Percentiles rank a stretch among this genome's conserved stretches.
These are phyloP conservation scores for Aspergillus indologenus DNA, from an alignment of 495 filamentous ascomycete species.

Conservation along the genomic window DNA sequence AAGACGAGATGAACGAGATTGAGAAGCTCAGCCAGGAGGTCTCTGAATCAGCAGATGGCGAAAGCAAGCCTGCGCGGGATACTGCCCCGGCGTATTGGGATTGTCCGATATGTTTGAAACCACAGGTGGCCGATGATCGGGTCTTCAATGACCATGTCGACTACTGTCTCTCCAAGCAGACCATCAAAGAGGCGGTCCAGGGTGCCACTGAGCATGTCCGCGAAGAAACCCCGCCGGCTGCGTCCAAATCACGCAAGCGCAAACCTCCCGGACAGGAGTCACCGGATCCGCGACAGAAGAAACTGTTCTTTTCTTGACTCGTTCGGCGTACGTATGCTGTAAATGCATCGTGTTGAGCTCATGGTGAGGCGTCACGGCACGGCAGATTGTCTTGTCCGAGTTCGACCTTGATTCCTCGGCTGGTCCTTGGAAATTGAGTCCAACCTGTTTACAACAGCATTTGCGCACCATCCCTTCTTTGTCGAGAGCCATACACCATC, in stretches of 20 bases:
- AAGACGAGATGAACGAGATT: conserved; percentile 63
- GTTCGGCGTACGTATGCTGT: no score
- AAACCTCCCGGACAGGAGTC: conserved; percentile 25
- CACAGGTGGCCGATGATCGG: conserved; percentile 71
- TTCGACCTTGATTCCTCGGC: background rate
- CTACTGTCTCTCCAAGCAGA: conserved; percentile 79
- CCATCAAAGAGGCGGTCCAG: conserved; percentile 78
- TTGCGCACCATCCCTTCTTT: no score
- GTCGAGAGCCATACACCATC: no score
- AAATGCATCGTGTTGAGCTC: no score
- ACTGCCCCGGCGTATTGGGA: conserved; percentile 60
- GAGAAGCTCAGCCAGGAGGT: conserved; percentile 63
- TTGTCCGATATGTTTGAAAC: conserved; percentile 79
- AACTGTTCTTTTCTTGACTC: conserved; percentile 37
- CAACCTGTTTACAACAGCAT: background rate
- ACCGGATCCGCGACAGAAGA: conserved; percentile 36
- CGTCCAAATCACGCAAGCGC: conserved; percentile 27
- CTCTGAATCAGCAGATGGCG: conserved; percentile 7
- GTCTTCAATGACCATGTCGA: conserved; percentile 93
- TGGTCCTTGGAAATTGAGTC: background rate
- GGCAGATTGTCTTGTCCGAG: background rate
- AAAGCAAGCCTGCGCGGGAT: background rate
- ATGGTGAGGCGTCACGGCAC: background rate
- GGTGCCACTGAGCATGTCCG: conserved; percentile 25
- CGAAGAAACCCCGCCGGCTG: background rate